Evolutionary conservation across 371 early-diverging fungal species (phyloP), one percentile per base, ranked within the genome.

Genomic region (Coemansia sp.): DNA sequence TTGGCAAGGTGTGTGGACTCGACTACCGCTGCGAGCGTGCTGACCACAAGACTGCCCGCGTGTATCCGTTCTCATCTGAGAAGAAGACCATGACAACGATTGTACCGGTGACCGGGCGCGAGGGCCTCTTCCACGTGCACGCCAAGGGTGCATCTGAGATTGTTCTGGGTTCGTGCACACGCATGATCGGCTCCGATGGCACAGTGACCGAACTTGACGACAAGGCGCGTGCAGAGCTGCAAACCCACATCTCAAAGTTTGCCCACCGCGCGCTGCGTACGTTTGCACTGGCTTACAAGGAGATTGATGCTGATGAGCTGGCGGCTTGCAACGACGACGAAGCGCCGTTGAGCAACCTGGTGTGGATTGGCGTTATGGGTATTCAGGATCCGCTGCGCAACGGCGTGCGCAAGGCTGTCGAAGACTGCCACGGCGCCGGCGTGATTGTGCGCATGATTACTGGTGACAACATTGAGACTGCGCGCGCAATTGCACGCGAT

Each of bases 401-500:
- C 47, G 94, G 90, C 67, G 97, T 95, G 4, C 86, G 86, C 21
- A 89, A 87, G 72, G 90, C 94, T 24, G 93, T 96, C 6, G 82
- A 81, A 34, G 83, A 82, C 45, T 95, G 94, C 78, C 85, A 88
- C 66, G 83, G 85, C 61, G 97, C 98, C 39, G 97, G 97, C 66
- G 92, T 97, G n/a, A 84, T 86, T 74, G 94, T 96, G 16, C 89
- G 93, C 31, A 96, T 98, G 95, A 95, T 97, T 60, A 98, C 99
- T 5, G 99, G 99, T 66, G 99, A 98, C 83, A 94, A 94, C 75
- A 71, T 92, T 31, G 85, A 88, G 54, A 97, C 95, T 2, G 97
- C 99, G 10, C 84, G 86, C 26, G 89, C 91, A 3, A 94, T 97
- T 81, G 97, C 95, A 51, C 87, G 82, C 57, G 87, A 91, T 53